Percentiles rank a stretch among this genome's conserved stretches.
Evolutionary conservation across 768 basidiomycete genomes (phyloP).

Genomic region (Tulasnella sp.): DNA sequence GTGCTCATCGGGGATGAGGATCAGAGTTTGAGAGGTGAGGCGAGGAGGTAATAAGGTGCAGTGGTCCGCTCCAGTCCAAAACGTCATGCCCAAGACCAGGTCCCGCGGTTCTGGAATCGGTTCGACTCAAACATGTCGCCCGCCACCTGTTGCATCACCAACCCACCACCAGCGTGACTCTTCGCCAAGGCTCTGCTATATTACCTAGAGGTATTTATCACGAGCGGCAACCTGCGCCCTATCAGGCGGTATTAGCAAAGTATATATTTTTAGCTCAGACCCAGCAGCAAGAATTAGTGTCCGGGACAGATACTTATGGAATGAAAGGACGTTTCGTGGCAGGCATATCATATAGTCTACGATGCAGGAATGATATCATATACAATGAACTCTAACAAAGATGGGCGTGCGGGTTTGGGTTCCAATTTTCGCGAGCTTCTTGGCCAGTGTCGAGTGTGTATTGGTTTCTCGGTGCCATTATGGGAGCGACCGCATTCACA

Average conservation of each 20-base stretch:
- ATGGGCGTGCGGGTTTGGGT: too few species aligned
- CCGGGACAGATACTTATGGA: not conserved
- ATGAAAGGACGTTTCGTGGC: not conserved
- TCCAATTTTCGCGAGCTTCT: too few species aligned
- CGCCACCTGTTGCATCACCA: not conserved
- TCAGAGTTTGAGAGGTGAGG: not conserved
- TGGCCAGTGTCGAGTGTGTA: too few species aligned
- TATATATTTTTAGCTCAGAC: not conserved
- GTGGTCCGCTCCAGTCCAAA: not conserved
- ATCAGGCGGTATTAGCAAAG: not conserved
- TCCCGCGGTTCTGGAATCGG: not conserved
- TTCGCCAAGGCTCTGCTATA: not conserved
- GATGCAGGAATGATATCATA: too few species aligned
- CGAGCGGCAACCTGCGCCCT: not conserved
- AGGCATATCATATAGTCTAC: not conserved
- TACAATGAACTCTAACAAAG: not conserved
- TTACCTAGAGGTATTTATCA: not conserved
- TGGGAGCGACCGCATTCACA: too few species aligned
- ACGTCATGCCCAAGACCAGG: not conserved
- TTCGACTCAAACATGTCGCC: not conserved
- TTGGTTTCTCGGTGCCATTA: too few species aligned
- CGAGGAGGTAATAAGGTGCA: conserved; percentile 2
- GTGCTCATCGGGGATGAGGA: conserved; percentile 18
- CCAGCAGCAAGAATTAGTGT: not conserved
- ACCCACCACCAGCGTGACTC: not conserved